phyloP scores from a whole-genome alignment of 148 eudicot genomes.

The Diospyros lotus region DNA sequence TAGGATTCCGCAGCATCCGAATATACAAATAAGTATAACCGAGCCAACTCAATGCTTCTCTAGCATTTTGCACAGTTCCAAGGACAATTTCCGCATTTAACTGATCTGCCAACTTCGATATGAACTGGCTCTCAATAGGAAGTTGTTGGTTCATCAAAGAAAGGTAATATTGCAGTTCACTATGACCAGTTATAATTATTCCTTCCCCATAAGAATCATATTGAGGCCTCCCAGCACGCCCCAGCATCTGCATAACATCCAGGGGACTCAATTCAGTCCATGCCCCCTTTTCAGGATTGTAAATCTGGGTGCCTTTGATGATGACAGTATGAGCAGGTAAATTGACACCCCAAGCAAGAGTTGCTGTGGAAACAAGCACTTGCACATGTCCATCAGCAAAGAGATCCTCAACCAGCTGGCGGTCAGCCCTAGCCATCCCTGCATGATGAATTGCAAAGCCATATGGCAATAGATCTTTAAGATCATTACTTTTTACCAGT shows the following conservation, averaged over 20 bases:
- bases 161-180: slow-evolving; percentile 58
- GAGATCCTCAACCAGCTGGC: slow-evolving; percentile 54
- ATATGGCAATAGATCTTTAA: slow-evolving; percentile 57
- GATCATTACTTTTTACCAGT: slow-evolving; percentile 59
- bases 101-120: slow-evolving; percentile 73
- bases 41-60: slow-evolving; percentile 87
- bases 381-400: slow-evolving; percentile 59
- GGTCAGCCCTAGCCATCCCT: slow-evolving; percentile 66
- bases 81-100: slow-evolving; percentile 95
- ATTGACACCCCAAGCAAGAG: slow-evolving; percentile 73
- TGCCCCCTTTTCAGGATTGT: slow-evolving; percentile 67
- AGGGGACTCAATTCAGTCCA: slow-evolving; percentile 72
- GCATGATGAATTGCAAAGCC: slow-evolving; percentile 72
- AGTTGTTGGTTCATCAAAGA: slow-evolving; percentile 69
- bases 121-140: slow-evolving; percentile 67
- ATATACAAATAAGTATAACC: slow-evolving; percentile 74
- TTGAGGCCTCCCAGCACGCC: slow-evolving; percentile 75
- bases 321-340: slow-evolving; percentile 66
- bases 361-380: slow-evolving; percentile 62
- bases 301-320: slow-evolving; percentile 69
- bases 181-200: slow-evolving; percentile 62
- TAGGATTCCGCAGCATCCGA: slow-evolving; percentile 78
- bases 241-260: slow-evolving; percentile 75
- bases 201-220: slow-evolving; percentile 68
- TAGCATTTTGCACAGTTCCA: slow-evolving; percentile 93